Evolutionary conservation across 768 basidiomycete genomes (phyloP).

Genomic region (Leccinum disarticulatum): DNA sequence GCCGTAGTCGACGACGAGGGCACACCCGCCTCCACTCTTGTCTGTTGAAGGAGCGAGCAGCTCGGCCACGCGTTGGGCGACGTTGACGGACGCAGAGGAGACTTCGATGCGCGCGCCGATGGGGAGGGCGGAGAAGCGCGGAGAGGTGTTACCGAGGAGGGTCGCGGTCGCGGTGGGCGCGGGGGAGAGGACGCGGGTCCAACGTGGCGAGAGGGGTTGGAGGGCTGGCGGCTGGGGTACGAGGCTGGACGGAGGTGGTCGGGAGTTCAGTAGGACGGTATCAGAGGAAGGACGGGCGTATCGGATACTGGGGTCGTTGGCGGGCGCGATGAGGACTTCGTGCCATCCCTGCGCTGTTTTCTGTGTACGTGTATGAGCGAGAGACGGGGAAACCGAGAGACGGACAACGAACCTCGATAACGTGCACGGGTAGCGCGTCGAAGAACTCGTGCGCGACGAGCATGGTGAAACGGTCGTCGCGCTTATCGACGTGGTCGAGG

Average conservation of each 20-base stretch:
- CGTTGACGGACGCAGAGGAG: slow-evolving; percentile 65
- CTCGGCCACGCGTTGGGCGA: slow-evolving; percentile 66
- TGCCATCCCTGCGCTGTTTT: slow-evolving; percentile 81
- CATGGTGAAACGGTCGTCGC: slow-evolving; percentile 66
- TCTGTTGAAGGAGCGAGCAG: slow-evolving; percentile 40
- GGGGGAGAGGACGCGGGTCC: slow-evolving; percentile 68
- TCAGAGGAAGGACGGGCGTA: slow-evolving; percentile 24
- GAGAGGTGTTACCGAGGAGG: slow-evolving; percentile 62
- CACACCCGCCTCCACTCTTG: slow-evolving; percentile 46
- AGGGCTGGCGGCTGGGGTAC: not conserved
- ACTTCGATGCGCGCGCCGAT: slow-evolving; percentile 79
- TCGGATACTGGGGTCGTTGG: slow-evolving; percentile 39
- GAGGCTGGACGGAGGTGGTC: not conserved
- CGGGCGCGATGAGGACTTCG: slow-evolving; percentile 70
- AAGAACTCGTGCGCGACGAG: slow-evolving; percentile 97
- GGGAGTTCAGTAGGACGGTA: slow-evolving; percentile 8
- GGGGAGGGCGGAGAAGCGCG: slow-evolving; percentile 67
- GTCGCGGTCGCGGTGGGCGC: slow-evolving; percentile 52
- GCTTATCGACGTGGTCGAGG: slow-evolving; percentile 61
- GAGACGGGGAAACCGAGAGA: too few species aligned
- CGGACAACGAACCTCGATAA: slow-evolving; percentile 64
- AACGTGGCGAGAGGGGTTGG: slow-evolving; percentile 32
- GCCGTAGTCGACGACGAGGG: slow-evolving; percentile 90
- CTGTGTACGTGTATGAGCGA: slow-evolving; percentile 35
- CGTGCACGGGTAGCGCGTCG: slow-evolving; percentile 90